phyloP scores from a whole-genome alignment of 176 grass and related monocot species.

The Tuctoria greenei region DNA sequence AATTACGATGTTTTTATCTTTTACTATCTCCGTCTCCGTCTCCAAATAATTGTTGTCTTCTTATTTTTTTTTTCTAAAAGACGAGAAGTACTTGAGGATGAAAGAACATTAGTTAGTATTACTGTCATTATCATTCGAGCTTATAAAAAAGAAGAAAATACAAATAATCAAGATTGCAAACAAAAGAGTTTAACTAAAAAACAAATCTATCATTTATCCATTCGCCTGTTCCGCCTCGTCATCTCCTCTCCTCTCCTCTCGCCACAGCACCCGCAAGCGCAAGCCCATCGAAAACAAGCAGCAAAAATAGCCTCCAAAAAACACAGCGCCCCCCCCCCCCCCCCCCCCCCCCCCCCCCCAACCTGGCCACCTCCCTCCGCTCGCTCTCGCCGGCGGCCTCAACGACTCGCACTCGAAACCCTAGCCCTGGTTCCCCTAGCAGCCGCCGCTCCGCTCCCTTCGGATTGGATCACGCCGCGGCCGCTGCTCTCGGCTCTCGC shows the following conservation, averaged over 20 bases:
- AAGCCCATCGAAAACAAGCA: constrained; percentile 14
- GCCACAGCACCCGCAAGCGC: not conserved
- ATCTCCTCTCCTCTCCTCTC: not conserved
- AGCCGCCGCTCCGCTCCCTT: not conserved
- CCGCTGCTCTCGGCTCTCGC: not conserved
- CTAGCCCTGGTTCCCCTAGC: constrained; percentile 27
- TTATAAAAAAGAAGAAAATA: not conserved
- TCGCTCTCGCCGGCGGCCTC: constrained; percentile 42
- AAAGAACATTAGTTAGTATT: too few relatives aligned
- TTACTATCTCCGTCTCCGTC: too few relatives aligned
- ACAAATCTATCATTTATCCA: constrained; percentile 36
- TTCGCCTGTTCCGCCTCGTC: constrained; percentile 11
- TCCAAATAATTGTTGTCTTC: too few relatives aligned
- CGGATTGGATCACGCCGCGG: constrained; percentile 16
- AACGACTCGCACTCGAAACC: constrained; percentile 49
- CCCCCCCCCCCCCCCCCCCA: constrained; percentile 8
- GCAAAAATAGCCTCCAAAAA: not conserved
- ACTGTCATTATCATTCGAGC: not conserved
- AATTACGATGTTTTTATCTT: too few relatives aligned
- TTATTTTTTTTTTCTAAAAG: too few relatives aligned
- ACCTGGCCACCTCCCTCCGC: constrained; percentile 4
- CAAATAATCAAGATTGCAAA: not conserved
- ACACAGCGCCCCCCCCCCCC: constrained; percentile 5
- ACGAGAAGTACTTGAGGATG: too few relatives aligned
- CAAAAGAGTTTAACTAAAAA: constrained; percentile 14